phyloP scores from a whole-genome alignment of 208 protist species.

The Leishmania tropica region DNA sequence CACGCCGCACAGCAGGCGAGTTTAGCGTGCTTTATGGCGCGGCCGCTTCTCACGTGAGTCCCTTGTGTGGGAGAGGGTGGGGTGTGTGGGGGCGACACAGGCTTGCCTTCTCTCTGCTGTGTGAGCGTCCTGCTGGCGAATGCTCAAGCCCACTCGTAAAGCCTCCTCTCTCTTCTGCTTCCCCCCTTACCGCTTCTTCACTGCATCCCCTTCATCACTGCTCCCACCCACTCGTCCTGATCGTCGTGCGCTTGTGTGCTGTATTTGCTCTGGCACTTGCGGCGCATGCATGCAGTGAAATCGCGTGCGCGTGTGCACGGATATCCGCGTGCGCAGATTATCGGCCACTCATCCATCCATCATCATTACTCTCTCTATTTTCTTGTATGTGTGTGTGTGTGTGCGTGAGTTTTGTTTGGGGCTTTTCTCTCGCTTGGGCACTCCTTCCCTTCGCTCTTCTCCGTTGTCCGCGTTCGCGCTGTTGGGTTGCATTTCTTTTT shows the following conservation, averaged over 20 bases:
- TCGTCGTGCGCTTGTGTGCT: background rate
- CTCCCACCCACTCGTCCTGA: background rate
- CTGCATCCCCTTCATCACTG: background rate
- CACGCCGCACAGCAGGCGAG: no score
- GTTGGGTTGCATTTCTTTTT: no score
- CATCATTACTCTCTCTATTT: background rate
- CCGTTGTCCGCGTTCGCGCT: slow-evolving; percentile 12
- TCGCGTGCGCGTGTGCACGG: no score
- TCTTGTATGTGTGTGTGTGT: background rate
- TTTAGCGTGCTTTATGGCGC: background rate
- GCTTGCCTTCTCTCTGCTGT: background rate
- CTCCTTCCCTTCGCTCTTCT: background rate
- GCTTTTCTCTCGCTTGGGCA: background rate
- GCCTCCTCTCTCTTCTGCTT: background rate
- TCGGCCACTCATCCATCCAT: background rate
- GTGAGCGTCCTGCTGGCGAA: background rate
- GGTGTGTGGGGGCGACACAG: background rate
- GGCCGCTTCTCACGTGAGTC: background rate
- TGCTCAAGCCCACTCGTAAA: background rate
- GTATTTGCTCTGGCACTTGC: no score
- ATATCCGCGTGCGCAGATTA: background rate
- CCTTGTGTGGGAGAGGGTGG: background rate
- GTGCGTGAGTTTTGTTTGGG: background rate
- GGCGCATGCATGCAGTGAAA: no score
- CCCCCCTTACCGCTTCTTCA: background rate